Base-by-base conservation (phyloP, 306 rosid genomes). In the Mimosa bimucronata region DNA sequence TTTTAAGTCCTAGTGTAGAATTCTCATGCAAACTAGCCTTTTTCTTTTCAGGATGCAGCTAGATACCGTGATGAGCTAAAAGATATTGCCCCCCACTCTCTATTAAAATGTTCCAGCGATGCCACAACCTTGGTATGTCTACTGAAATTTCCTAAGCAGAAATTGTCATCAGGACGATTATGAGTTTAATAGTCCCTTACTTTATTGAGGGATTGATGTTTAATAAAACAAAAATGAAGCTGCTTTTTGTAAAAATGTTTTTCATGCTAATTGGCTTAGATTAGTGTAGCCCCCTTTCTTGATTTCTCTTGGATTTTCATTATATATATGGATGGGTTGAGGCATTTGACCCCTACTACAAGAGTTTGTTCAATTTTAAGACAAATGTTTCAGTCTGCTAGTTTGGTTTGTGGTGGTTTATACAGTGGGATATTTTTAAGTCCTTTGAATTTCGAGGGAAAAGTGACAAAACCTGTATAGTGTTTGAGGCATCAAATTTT, bases 61-160 rank as follows among this genome's bases (percentile, higher is more conserved):
- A 90, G 86, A 64, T 88, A 84, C 83, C 95, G 91, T 2, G 88
- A 94, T 48, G 90, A 85, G 84, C 86, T 94, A 38, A 89, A 83
- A 82, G 88, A 86, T 84, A 88, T 91, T 42, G 88, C 94, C 4
- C 97, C 98, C 0, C 85, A 86, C 83, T 78, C 89, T 80, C 90
- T 90, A 74, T 75, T 91, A 82, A 94, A 92, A 80, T 94, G 98
- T 77, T 84, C 90, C 31, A 90, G 97, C 78, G 98, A 94, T 46
- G 94, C 90, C 30, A 88, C 95, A 69, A 94, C 98, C 79, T 68
- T 83, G 88, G 98, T 91, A 91, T 12, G 84, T n/a, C 26, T 10
- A 30, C 68, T 60, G 37, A 31, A 1, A 18, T 38, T 67, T 69
- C 26, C 38, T 31, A 52, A 11, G 73, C 74, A 6, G 25, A 77